A percentile compares a stretch with the other conserved stretches of the same genome.
phyloP scores from a whole-genome alignment of 23 red algal species.

The Gracilaria vermiculophylla region DNA sequence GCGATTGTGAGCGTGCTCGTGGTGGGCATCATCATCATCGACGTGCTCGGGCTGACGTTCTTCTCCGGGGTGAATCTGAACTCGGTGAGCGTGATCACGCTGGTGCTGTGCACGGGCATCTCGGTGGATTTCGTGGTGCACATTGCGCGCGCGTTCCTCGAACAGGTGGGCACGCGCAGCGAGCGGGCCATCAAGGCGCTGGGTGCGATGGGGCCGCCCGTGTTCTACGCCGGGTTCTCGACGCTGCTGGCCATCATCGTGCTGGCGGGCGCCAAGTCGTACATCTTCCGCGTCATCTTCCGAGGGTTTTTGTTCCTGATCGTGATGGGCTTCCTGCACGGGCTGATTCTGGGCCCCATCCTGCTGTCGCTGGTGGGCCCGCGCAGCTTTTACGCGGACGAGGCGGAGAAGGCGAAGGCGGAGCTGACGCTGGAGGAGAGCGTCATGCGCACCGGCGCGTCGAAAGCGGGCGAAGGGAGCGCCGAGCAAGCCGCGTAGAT shows the following conservation, averaged over 20 bases:
- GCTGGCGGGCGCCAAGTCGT: conserved; percentile 41
- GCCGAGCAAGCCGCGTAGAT: background rate
- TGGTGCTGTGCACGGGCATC: conserved; percentile 64
- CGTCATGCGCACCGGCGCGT: background rate
- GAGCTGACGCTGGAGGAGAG: conserved; percentile 43
- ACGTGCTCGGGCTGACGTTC: conserved; percentile 65
- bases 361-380: conserved; percentile 66
- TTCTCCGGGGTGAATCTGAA: conserved; percentile 64
- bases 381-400: conserved; percentile 43
- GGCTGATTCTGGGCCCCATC: conserved; percentile 57
- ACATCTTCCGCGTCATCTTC: conserved; percentile 76
- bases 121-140: conserved; percentile 65
- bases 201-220: conserved; percentile 65
- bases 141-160: conserved; percentile 66
- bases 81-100: conserved; percentile 70
- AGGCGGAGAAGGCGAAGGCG: conserved; percentile 31
- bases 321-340: conserved; percentile 57
- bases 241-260: conserved; percentile 77
- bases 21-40: conserved; percentile 63
- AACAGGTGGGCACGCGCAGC: conserved; percentile 45
- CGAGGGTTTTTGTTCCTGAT: conserved; percentile 67
- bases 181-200: conserved; percentile 69
- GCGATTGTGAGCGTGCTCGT: conserved; percentile 58
- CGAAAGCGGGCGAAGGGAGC: background rate
- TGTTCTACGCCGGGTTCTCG: conserved; percentile 72